Base-by-base conservation (phyloP, 768 basidiomycete genomes). In the Brasilioporus rufonigricans region DNA sequence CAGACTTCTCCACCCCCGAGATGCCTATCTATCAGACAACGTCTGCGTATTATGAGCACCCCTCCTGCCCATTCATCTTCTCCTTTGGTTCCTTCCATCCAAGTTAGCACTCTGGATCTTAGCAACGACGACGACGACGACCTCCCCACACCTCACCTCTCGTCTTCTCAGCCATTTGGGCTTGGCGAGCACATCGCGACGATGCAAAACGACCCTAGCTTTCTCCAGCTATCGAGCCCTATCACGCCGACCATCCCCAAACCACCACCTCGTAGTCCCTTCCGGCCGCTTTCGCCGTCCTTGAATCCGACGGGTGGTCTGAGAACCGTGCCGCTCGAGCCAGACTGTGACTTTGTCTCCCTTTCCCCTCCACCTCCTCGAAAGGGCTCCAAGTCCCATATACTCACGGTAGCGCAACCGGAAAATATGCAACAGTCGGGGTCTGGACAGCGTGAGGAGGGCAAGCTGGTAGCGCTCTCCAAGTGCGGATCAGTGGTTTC, bases 331-430 rank as follows among this genome's bases (percentile, higher is more conserved):
- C 39, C 63, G 58, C 44, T 68, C 63, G 48, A 69, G 63, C 46
- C 45, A 7, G 67, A 59, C 48, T 73, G 58, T 50, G 78, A 75
- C 56, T 72, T 80, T 55, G 75, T 74, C 31, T 74, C 85, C 11
- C 70, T 88, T 29, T 81, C 84, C 7, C 86, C 85, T 6, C 85
- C 85, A n/a, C 84, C 85, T 1, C 86, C 85, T 24, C 80, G 86
- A 36, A 77, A 81, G 29, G 76, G 78, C 36, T 86, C 83, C 23
- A 80, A 76, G 55, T 77, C 80, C 52, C 70, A 80, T 50, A 63
- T 73, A 9, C 49, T 66, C 24, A 46, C 32, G 32, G 49, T 48
- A n/a, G 40, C 38, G 33, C 62, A 56, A 16, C 39, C 53, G 11
- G 65, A 62, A 24, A 57, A 36, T 0, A 41, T 29, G 16, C 58